Conservation (phyloP, 1,284 basidiomycete genomes). For the Ustilago sp. region DNA sequence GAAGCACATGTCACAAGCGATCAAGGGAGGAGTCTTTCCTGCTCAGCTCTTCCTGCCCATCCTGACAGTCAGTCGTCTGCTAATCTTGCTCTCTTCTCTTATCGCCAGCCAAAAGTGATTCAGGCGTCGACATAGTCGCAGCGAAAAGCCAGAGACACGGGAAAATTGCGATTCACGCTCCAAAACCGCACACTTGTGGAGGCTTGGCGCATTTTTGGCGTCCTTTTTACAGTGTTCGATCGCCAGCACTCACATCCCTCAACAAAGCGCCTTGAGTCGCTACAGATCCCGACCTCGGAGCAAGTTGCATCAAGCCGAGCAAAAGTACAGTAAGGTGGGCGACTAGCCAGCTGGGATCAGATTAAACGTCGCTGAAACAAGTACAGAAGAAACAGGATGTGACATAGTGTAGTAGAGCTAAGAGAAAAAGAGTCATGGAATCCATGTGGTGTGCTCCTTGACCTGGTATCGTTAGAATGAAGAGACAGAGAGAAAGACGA, state of each 20-base stretch:
- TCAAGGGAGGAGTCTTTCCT: background rate
- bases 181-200: constrained; percentile 9
- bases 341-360: background rate
- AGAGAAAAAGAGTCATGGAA: background rate
- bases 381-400: background rate
- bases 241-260: background rate
- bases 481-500: background rate
- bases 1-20: background rate
- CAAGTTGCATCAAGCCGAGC: too few relatives aligned
- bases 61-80: too few relatives aligned
- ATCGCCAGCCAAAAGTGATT: too few relatives aligned
- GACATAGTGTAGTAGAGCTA: background rate
- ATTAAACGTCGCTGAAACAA: background rate
- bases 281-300: too few relatives aligned
- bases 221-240: background rate
- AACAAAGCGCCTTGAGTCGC: background rate
- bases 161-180: constrained; percentile 15
- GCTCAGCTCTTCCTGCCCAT: too few relatives aligned
- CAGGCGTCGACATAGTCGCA: too few relatives aligned
- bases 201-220: constrained; percentile 6
- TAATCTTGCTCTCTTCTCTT: too few relatives aligned
- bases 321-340: too few relatives aligned
- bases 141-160: background rate
- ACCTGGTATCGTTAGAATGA: constrained; percentile 19
- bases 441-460: constrained; percentile 14